Evolutionary conservation across 805 yeast genomes (phyloP).

Genomic region (Wickerhamiella hasegawae): DNA sequence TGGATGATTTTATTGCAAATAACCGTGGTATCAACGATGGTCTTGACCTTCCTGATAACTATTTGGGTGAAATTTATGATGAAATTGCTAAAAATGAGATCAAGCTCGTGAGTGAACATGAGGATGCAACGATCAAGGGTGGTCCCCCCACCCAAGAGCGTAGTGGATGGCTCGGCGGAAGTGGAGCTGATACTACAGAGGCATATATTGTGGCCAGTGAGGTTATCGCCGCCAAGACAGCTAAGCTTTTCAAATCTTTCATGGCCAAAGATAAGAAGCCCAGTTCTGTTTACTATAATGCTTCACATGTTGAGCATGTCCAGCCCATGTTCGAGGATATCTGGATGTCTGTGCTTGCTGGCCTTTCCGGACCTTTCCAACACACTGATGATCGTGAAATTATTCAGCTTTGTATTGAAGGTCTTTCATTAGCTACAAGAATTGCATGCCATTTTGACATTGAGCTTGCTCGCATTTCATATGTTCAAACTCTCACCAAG

Average conservation of each 20-base stretch:
- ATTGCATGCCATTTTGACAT: conserved; percentile 74
- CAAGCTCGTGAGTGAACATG: conserved; percentile 83
- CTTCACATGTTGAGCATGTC: conserved; percentile 79
- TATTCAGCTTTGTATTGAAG: conserved; percentile 53
- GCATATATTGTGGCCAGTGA: conserved; percentile 86
- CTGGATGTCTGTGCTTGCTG: conserved; percentile 97
- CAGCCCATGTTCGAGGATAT: conserved; percentile 82
- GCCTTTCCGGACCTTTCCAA: conserved; percentile 82
- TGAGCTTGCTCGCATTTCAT: conserved; percentile 74
- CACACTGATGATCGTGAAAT: conserved; percentile 65
- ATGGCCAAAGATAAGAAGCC: conserved; percentile 25
- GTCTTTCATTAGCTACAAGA: conserved; percentile 65
- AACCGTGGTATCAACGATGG: conserved; percentile 90
- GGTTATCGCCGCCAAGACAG: conserved; percentile 82
- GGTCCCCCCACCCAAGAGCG: conserved; percentile 26
- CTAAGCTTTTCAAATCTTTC: conserved; percentile 55
- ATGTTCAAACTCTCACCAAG: conserved; percentile 78
- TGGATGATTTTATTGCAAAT: conserved; percentile 72
- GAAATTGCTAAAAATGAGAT: conserved; percentile 80
- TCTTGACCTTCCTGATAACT: conserved; percentile 61
- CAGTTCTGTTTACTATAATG: conserved; percentile 49
- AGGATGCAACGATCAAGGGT: conserved; percentile 69
- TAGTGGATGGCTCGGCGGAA: conserved; percentile 30
- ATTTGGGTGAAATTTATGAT: conserved; percentile 48
- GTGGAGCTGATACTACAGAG: conserved; percentile 51